Evolutionary conservation across 2,329 filamentous ascomycete genomes (phyloP).

Genomic region (Xylariomycetidae sp.): DNA sequence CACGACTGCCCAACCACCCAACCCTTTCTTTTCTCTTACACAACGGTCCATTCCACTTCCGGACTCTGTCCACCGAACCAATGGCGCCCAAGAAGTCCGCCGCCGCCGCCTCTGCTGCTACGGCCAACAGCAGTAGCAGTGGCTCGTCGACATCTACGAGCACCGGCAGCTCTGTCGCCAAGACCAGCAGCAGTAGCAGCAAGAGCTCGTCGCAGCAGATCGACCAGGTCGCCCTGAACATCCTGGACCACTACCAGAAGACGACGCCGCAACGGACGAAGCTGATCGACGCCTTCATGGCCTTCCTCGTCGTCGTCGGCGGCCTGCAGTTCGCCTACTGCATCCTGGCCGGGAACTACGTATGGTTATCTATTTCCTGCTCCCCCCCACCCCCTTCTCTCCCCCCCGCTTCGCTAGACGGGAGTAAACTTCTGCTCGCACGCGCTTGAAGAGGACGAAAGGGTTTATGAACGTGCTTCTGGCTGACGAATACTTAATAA

Average conservation of each 20-base stretch:
- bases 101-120: conserved; percentile 20
- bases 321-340: conserved; percentile 94
- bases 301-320: conserved; percentile 78
- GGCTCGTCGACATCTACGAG: conserved; percentile 10
- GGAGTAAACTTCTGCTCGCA: too few species aligned
- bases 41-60: too few species aligned
- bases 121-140: conserved; percentile 13
- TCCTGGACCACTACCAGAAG: conserved; percentile 74
- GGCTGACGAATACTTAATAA: conserved; percentile 16
- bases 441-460: too few species aligned
- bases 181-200: conserved; percentile 16
- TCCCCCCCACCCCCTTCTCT: too few species aligned
- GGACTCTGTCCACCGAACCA: too few species aligned
- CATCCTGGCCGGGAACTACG: conserved; percentile 87
- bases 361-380: too few species aligned
- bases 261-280: conserved; percentile 86
- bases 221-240: conserved; percentile 60
- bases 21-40: conserved; percentile 4
- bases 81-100: conserved; percentile 49
- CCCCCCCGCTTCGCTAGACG: too few species aligned
- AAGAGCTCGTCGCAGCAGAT: conserved; percentile 28
- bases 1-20: conserved; percentile 5
- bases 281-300: conserved; percentile 87
- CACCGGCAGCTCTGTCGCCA: conserved; percentile 20
- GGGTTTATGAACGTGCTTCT: too few species aligned